Conservation (phyloP, 2,329 filamentous ascomycete genomes). For the Plectosphaerella cucumerina region DNA sequence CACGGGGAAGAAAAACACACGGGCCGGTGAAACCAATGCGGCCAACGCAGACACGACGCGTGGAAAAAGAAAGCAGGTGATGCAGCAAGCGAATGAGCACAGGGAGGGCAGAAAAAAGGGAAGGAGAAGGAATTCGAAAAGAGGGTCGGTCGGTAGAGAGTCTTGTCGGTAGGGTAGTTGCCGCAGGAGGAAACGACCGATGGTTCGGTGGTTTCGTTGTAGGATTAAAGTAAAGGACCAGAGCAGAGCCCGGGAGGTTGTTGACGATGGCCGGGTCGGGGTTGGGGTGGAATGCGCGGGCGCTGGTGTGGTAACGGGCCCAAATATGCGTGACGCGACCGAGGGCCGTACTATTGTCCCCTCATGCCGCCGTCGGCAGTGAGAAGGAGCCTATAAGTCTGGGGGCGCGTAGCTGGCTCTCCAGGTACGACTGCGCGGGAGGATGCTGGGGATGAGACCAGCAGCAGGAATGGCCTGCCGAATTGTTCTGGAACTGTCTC, state of each 20-base stretch:
- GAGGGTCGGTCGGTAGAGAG: conserved; percentile 1
- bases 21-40: too few relatives aligned
- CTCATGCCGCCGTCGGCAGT: not conserved
- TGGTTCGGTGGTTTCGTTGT: not conserved
- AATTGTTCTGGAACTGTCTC: not conserved
- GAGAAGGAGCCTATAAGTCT: too few relatives aligned
- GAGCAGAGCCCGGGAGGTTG: not conserved
- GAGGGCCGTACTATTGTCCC: not conserved
- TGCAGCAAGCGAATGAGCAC: conserved; percentile 1
- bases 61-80: conserved; percentile 4
- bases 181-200: not conserved
- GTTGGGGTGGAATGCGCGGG: not conserved
- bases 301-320: not conserved
- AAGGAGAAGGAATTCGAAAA: not conserved
- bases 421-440: not conserved
- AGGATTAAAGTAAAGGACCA: conserved; percentile 1
- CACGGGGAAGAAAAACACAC: not conserved
- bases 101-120: not conserved
- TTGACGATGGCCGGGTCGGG: not conserved
- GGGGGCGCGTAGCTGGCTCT: not conserved
- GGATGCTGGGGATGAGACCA: too few relatives aligned
- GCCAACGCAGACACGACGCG: not conserved
- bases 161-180: not conserved
- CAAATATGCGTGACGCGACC: not conserved
- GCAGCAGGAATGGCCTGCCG: not conserved